Base-by-base conservation (phyloP, 257 asterid genomes). In the Salvia splendens region DNA sequence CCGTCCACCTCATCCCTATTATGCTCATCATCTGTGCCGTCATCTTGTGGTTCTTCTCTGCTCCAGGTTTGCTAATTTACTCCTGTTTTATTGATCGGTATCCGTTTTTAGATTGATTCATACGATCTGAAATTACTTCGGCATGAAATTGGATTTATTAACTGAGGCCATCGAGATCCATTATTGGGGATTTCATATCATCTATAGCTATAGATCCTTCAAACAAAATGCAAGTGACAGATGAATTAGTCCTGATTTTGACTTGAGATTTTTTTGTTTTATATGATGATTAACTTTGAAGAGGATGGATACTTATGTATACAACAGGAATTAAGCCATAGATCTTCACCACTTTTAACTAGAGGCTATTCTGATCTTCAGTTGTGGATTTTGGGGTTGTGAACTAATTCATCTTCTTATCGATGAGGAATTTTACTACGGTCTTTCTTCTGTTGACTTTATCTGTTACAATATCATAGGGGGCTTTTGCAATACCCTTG, bases 1-100 rank as follows among this genome's bases (percentile, higher is more conserved):
- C 90, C 42, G 71, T 89, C n/a, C 96, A 89, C 62, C 49, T 85
- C 52, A 89, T 89, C 68, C 96, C 96, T 7, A 9, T 89, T 40
- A 9, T 89, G 61, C 78, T 89, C 12, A 8, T 86, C 47, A 40
- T 86, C n/a, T 86, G 95, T 67, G 89, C 86, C 50, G 52, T 80
- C 41, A 49, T 89, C 70, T 71, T 89, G 55, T 89, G 95, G 92
- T 63, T 80, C 70, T 89, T 80, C 75, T 88, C 96, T 47, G 56
- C 78, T 12, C 89, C 88, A 51, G 96, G 96, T 86, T 56, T 68
- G 41, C 14, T 48, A n/a, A 33, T 15, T 24, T 38, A 33, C 48
- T 49, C 7, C 33, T 9, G 12, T 24, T 7, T 42, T 56, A 4
- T 28, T 67, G 12, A 8, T 43, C 4, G 8, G 2, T 30, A 5